Base-by-base conservation (phyloP, 1,284 basidiomycete genomes). In the Tilletia indica region DNA sequence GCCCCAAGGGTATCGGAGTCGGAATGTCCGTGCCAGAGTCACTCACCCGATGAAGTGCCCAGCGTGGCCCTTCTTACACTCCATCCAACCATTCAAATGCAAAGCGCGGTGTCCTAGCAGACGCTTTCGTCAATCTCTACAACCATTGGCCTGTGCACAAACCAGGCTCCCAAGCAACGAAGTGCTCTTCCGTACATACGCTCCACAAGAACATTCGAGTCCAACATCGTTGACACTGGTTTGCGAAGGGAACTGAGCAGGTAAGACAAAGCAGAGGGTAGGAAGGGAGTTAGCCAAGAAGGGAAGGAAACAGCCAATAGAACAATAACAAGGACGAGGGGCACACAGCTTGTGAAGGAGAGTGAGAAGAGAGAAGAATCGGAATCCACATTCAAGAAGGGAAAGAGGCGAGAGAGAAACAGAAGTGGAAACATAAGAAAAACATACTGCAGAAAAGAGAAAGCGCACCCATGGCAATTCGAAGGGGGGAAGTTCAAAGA, bases 11-110 rank as follows among this genome's bases (percentile, higher is more conserved):
- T 63, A 58, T 78, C 36, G 77, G 69, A 1, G 77, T 78, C 1
- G 77, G 77, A 0, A 36, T 78, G 47, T 74, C 72, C 49, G 34
- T 78, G 34, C 77, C 77, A 0, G 77, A 78, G 25, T 73, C 74
- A 6, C 71, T 76, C 11, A 14, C 21, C 11, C 21, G 56, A 58
- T 58, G 56, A 58, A 58, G 0, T 34, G 12, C 25, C 34, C 21
- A 25, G 34, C 34, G 56, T 1, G 16, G 25, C 25, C 25, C 11
- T 49, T 54, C 4, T n/a, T 16, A 19, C 25, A 31, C 25, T 31
- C 25, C 25, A 1, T 31, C 25, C 25, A 31, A 31, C 25, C 25
- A 31, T 31, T 31, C n/a, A 54, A 54, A 8, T 49, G 12, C n/a
- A 54, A 54, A n/a, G 51, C 51, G 8, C 9, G n/a, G n/a, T 54